These are phyloP conservation scores for Phytophthora sansomeana DNA, from an alignment of 352 stramenopile genomes.

Conservation along the genomic window DNA sequence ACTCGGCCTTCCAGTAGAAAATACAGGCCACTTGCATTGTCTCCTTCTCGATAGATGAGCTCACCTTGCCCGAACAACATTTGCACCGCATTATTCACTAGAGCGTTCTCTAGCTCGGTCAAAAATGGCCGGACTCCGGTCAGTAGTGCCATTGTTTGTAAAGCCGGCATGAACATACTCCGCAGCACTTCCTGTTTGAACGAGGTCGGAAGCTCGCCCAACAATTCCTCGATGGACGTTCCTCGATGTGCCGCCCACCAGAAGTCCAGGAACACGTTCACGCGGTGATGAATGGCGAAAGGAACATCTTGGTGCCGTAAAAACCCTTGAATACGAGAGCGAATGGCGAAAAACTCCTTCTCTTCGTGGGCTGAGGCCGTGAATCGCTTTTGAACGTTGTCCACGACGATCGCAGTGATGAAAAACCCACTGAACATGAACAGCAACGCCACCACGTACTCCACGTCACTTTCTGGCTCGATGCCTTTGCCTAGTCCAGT, in stretches of 20 bases:
- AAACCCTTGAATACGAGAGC: conserved; percentile 63
- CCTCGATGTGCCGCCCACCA: conserved; percentile 69
- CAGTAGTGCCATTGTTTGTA: conserved; percentile 52
- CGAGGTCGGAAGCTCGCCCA: conserved; percentile 46
- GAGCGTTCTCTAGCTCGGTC: conserved; percentile 33
- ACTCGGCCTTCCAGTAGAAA: conserved; percentile 59
- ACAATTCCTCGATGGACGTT: conserved; percentile 42
- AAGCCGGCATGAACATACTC: conserved; percentile 50
- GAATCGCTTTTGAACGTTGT: conserved; percentile 66
- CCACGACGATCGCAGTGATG: conserved; percentile 58
- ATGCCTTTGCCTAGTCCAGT: conserved; percentile 49
- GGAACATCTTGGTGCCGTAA: conserved; percentile 56
- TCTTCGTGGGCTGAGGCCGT: conserved; percentile 60
- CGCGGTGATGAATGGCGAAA: conserved; percentile 52
- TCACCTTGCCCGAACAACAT: conserved; percentile 62
- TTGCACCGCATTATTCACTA: conserved; percentile 47
- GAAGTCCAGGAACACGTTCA: conserved; percentile 67
- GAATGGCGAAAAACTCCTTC: conserved; percentile 60
- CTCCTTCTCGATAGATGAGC: conserved; percentile 51
- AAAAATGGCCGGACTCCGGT: conserved; percentile 38
- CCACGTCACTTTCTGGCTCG: conserved; percentile 43
- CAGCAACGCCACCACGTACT: conserved; percentile 44
- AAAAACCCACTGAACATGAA: conserved; percentile 65
- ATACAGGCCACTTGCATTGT: conserved; percentile 55
- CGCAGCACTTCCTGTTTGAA: conserved; percentile 52